A percentile compares a stretch with the other conserved stretches of the same genome.
These are phyloP conservation scores for Xylaria multiplex DNA, from an alignment of 2,329 filamentous ascomycete species.

Conservation along the genomic window DNA sequence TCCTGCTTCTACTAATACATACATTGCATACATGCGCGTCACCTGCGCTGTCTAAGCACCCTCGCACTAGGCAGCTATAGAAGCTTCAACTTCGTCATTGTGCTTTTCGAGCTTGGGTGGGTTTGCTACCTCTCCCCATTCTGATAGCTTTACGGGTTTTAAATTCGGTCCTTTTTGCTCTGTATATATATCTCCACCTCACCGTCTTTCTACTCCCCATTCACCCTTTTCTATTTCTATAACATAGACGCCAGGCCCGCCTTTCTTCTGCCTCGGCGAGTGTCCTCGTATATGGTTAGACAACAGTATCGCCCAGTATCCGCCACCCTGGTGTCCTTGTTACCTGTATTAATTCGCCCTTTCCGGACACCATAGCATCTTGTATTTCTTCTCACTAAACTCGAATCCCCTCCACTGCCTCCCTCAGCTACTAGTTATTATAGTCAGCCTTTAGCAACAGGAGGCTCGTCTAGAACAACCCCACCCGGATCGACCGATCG, in stretches of 20 bases:
- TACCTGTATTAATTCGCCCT: background rate
- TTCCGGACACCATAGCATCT: background rate
- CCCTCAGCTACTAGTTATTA: background rate
- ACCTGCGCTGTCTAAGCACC: conserved; percentile 15
- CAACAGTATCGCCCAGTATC: conserved; percentile 12
- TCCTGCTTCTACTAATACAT: background rate
- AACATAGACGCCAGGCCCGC: background rate
- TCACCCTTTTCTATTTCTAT: background rate
- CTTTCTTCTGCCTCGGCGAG: conserved; percentile 14
- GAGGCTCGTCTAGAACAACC: conserved; percentile 9
- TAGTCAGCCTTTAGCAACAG: conserved; percentile 2
- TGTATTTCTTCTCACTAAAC: background rate
- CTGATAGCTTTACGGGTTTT: background rate
- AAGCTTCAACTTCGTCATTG: conserved; percentile 38
- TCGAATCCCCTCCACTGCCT: background rate
- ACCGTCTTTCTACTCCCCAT: background rate
- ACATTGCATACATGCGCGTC: conserved; percentile 20
- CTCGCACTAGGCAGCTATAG: background rate
- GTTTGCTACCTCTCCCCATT: background rate
- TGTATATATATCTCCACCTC: background rate
- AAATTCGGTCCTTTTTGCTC: background rate
- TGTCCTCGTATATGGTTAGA: conserved; percentile 24
- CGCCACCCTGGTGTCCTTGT: background rate
- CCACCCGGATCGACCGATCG: conserved; percentile 24
- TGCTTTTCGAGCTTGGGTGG: conserved; percentile 25